Base-by-base conservation (phyloP, 1,284 basidiomycete species). In the Sparassis latifolia region DNA sequence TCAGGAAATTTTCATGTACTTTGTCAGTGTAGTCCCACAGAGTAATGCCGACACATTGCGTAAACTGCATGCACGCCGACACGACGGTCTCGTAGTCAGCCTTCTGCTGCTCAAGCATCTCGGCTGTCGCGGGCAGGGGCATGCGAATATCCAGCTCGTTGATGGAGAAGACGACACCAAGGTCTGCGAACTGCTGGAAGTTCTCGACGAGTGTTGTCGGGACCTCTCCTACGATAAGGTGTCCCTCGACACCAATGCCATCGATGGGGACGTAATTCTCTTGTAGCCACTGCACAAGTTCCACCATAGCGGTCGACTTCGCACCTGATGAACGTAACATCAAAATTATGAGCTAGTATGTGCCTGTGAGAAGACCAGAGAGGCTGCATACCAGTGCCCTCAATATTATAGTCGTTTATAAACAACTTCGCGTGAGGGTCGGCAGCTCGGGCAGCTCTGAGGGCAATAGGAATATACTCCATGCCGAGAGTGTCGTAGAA, bases 101-200 rank as follows among this genome's bases (percentile, higher is more conserved):
- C 61, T 72, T 69, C 65, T 81, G 79, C 55, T 78, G 75, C 39
- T 63, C 67, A 10, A 78, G 65, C 48, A 75, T 60, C 3, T 71
- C 74, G 1, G 64, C 58, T 0, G 77, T 79, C 12, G 66, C 69
- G n/a, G 78, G 78, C 31, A 77, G 68, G 30, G 69, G 68, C 67
- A 80, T 78, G 29, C 77, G 69, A 49, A 75, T 74, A 57, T 80
- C 79, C 29, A 81, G 68, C 61, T 80, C 79, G 1, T 78, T 80
- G 56, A 79, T 70, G 10, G 78, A 77, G 33, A 80, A 70, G 51
- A 80, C 78, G 49, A 80, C 66, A 33, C 79, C 77, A 32, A 79
- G 70, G 28, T 67, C 70, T 10, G 72, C 68, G 64, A 80, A 73
- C 35, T 67, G 62, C 47, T 72, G 60, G 58, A 80, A 66, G 55